Evolutionary conservation across 192 early-diverging fungal species (phyloP), one percentile per base, ranked within the genome.

Genomic region (Rhizophagus clarus): DNA sequence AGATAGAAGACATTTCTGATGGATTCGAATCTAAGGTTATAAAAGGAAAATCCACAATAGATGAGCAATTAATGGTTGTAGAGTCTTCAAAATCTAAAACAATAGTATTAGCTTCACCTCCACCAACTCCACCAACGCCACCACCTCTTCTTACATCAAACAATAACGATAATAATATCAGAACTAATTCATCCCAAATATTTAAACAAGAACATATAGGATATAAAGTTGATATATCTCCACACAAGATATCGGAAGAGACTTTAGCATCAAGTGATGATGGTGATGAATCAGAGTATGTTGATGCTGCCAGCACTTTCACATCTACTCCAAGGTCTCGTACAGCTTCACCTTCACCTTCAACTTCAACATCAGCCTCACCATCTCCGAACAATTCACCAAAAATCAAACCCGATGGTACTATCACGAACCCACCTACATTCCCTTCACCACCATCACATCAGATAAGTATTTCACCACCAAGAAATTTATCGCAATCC

Each of bases 21-120:
- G 26, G 8, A 40, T 40, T 40, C 8, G 37, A 40, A 40, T 40
- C 37, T 24, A 29, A 26, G 29, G 22, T 29, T 69, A 31, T 61
- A 51, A 74, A 51, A 31, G 73, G 17, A 17, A 42, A 31, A 61
- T 62, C 32, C 29, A 76, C 26, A 37, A 34, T 76, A 76, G 60
- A 37, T 62, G 74, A 61, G 63, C 49, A 63, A 40, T 34, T 31
- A 32, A 34, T 37, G 34, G 61, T 76, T 17, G 31, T 76, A 76
- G 74, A 76, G 24, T 76, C 74, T n/a, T 76, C 74, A 40, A 76
- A 76, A 76, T 76, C 74, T n/a, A 62, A 62, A 76, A 40, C 74
- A 62, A 76, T 75, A 31, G 62, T n/a, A n/a, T 62, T 76, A 62
- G 74, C 60, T 15, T 76, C 74, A 34, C 74, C 74, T 2, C 74